Percentiles rank a stretch among this genome's conserved stretches.
These are phyloP conservation scores for Trichoderma sp. DNA, from an alignment of 2,329 filamentous ascomycete species.

Conservation along the genomic window DNA sequence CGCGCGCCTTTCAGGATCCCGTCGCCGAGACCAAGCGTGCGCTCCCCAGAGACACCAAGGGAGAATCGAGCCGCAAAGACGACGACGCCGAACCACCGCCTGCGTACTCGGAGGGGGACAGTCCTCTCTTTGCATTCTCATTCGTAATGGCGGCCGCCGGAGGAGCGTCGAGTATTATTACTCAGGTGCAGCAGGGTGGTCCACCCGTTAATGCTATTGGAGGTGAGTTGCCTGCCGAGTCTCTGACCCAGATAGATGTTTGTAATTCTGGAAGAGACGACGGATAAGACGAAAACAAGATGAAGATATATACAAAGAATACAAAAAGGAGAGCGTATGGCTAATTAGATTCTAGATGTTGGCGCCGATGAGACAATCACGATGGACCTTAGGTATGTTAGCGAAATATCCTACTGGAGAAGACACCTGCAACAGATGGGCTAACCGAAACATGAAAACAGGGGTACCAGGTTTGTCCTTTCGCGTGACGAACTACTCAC, in stretches of 20 bases:
- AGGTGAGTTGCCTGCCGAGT: conserved; percentile 55
- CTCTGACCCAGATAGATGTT: background rate
- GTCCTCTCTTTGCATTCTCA: conserved; percentile 86
- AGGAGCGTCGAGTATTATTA: conserved; percentile 97
- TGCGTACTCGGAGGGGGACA: conserved; percentile 92
- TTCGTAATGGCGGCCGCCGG: conserved; percentile 98
- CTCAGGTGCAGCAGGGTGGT: conserved; percentile 93
- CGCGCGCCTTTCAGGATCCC: conserved; percentile 50
- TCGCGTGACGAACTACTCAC: conserved; percentile 94
- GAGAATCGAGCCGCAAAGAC: conserved; percentile 71
- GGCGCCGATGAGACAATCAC: conserved; percentile 92
- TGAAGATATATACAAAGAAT: background rate
- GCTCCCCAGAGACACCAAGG: conserved; percentile 79
- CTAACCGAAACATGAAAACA: conserved; percentile 45
- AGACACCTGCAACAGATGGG: background rate
- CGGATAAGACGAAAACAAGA: background rate
- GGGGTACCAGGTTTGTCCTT: conserved; percentile 89
- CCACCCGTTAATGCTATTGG: conserved; percentile 87
- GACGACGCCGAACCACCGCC: conserved; percentile 91
- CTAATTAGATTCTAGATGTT: conserved; percentile 57
- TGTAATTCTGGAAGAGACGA: background rate
- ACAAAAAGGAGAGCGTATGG: background rate
- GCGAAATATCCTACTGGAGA: background rate
- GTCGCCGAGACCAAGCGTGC: conserved; percentile 80
- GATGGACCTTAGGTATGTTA: conserved; percentile 81